Percentiles rank a stretch among this genome's conserved stretches.
Evolutionary conservation across 176 grass and related monocot species (phyloP).

Genomic region (Oryza nivara): DNA sequence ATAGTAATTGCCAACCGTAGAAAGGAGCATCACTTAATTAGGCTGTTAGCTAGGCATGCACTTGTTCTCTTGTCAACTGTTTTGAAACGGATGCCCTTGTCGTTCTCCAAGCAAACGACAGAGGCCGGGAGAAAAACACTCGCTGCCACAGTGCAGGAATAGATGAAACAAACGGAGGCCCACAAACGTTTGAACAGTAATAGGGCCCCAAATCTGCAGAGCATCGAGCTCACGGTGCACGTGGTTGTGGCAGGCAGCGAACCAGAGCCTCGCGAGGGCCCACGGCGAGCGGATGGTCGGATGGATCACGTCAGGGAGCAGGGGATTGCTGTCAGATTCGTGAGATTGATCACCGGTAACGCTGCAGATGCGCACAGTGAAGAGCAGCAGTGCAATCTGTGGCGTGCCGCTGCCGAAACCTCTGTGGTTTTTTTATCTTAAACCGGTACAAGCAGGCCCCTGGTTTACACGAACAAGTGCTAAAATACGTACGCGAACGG

Average conservation of each 20-base stretch:
- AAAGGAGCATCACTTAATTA: not conserved
- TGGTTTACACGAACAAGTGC: no score
- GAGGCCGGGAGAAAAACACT: not conserved
- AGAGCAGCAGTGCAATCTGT: not conserved
- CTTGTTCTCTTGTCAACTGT: not conserved
- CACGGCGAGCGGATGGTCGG: not conserved
- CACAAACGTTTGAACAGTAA: not conserved
- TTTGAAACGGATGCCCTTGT: not conserved
- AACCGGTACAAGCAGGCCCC: no score
- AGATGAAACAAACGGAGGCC: not conserved
- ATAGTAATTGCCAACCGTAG: not conserved
- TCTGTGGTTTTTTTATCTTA: not conserved
- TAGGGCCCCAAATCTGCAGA: not conserved
- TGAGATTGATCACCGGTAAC: not conserved
- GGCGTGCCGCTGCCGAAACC: not conserved
- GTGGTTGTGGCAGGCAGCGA: not conserved
- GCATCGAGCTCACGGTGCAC: not conserved
- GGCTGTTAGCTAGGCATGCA: no score
- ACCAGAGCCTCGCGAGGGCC: not conserved
- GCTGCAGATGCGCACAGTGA: not conserved
- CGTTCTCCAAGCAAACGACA: not conserved
- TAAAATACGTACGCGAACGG: not conserved
- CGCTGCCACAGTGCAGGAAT: not conserved
- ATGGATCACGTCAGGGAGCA: not conserved
- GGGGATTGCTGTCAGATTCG: not conserved